A percentile compares a stretch with the other conserved stretches of the same genome.
These are phyloP conservation scores for Marasmius sp. DNA, from an alignment of 1,284 basidiomycete genomes.

Conservation along the genomic window DNA sequence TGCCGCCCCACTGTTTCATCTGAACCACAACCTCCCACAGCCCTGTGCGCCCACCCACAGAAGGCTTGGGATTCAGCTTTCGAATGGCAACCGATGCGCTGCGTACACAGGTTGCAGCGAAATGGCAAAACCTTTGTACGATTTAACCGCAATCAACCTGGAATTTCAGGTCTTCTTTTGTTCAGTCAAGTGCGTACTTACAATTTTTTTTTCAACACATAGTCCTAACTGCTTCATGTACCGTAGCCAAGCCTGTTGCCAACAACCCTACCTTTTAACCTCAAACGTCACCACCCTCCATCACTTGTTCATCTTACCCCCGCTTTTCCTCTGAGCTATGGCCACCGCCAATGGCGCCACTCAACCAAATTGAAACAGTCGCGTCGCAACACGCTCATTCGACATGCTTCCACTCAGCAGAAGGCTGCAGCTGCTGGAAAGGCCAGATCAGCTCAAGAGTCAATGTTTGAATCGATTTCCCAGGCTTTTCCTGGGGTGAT, in stretches of 20 bases:
- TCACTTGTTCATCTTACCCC: background rate
- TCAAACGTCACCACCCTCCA: slow-evolving; percentile 1
- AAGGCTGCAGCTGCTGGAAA: slow-evolving; percentile 73
- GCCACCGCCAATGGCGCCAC: slow-evolving; percentile 27
- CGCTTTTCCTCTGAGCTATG: slow-evolving; percentile 5
- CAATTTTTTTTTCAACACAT: too few species aligned
- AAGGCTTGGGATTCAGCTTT: too few species aligned
- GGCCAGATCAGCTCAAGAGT: slow-evolving; percentile 52
- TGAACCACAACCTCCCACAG: too few species aligned
- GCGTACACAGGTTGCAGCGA: too few species aligned
- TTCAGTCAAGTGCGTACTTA: too few species aligned
- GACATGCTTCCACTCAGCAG: slow-evolving; percentile 68
- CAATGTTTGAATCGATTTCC: slow-evolving; percentile 7
- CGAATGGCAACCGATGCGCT: too few species aligned
- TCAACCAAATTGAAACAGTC: slow-evolving; percentile 43
- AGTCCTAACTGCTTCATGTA: too few species aligned
- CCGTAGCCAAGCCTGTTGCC: background rate
- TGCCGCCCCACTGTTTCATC: too few species aligned
- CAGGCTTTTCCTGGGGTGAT: slow-evolving; percentile 11
- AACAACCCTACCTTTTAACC: background rate
- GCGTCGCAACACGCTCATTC: slow-evolving; percentile 69
- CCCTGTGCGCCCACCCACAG: too few species aligned
- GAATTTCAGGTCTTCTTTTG: too few species aligned
- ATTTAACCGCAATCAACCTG: too few species aligned
- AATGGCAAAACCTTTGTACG: too few species aligned